phyloP scores from a whole-genome alignment of 2,329 filamentous ascomycete genomes.

The Blastomyces emzantsi region DNA sequence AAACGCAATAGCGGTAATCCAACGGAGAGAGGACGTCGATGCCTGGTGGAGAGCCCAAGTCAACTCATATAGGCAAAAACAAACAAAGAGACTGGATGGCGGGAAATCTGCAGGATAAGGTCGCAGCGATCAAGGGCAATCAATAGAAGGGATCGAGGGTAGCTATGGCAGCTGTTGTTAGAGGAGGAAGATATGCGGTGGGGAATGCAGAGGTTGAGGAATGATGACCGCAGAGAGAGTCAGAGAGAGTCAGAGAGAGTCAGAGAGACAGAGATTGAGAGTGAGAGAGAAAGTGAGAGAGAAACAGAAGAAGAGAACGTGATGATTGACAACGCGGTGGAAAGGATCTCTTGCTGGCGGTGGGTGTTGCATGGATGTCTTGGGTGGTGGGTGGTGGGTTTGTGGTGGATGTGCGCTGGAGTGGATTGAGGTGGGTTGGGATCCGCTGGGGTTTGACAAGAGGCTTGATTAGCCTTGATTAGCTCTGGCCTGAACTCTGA shows the following conservation, averaged over 20 bases:
- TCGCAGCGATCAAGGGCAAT: background rate
- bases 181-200: background rate
- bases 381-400: background rate
- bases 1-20: background rate
- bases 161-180: background rate
- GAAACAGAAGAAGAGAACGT: background rate
- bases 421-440: background rate
- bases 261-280: background rate
- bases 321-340: constrained; percentile 7
- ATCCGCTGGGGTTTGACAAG: background rate
- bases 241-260: background rate
- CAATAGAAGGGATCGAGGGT: background rate
- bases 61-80: background rate
- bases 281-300: background rate
- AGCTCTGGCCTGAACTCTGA: background rate
- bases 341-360: constrained; percentile 2
- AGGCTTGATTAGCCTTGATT: background rate
- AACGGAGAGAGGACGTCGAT: background rate
- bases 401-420: background rate
- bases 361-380: background rate
- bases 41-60: background rate
- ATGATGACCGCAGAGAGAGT: background rate
- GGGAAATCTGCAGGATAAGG: background rate
- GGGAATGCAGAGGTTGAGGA: background rate
- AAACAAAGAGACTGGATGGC: background rate